These are phyloP conservation scores for Fusarium cicatricum DNA, from an alignment of 2,329 filamentous ascomycete species.

Conservation along the genomic window DNA sequence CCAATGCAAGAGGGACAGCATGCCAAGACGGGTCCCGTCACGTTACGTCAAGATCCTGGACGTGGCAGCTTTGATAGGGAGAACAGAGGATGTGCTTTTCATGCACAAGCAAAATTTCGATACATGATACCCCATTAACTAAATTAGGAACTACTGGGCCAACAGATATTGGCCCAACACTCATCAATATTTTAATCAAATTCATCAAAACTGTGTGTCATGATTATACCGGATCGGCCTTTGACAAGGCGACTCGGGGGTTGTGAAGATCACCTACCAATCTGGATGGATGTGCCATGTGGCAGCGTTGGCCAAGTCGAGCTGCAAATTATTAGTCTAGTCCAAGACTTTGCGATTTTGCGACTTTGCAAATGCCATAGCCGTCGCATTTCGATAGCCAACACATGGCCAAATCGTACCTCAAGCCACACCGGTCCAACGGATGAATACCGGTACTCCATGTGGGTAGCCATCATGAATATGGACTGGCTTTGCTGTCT, in stretches of 20 bases:
- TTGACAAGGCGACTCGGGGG: no score
- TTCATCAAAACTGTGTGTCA: background rate
- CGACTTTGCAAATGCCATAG: conserved; percentile 13
- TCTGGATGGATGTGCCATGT: background rate
- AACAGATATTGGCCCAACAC: background rate
- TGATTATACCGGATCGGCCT: background rate
- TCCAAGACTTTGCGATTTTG: no score
- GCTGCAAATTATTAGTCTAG: background rate
- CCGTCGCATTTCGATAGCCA: background rate
- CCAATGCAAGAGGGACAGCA: background rate
- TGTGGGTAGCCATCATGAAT: background rate
- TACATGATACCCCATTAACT: conserved; percentile 28
- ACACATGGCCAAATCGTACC: background rate
- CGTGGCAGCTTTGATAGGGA: background rate
- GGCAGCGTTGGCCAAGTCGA: background rate
- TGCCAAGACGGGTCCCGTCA: background rate
- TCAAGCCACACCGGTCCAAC: background rate
- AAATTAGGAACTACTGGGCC: conserved; percentile 18
- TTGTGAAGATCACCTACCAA: conserved; percentile 19
- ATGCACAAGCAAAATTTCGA: no score
- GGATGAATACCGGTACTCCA: background rate
- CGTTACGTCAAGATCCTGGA: background rate
- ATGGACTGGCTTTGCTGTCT: background rate
- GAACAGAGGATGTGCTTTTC: background rate
- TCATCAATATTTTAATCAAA: background rate